Base-by-base conservation (phyloP, 2,329 filamentous ascomycete genomes). In the Zasmidium cellare region DNA sequence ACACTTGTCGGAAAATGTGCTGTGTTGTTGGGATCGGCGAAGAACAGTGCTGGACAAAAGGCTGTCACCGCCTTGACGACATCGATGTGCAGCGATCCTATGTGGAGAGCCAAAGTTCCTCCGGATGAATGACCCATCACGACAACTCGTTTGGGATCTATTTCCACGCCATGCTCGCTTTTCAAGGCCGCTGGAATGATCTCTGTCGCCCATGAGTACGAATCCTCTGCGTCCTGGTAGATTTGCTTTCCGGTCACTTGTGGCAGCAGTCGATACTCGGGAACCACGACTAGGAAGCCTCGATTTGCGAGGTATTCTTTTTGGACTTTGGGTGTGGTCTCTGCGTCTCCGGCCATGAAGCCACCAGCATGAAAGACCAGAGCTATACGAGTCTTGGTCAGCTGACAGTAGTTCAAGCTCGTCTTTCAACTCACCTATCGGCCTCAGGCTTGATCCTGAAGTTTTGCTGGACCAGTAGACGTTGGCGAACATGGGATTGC, bases 71-170 rank as follows among this genome's bases (percentile, higher is more conserved):
- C n/a, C n/a, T n/a, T n/a, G n/a, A n/a, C n/a, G n/a, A n/a, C n/a
- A n/a, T n/a, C n/a, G n/a, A n/a, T n/a, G n/a, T n/a, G n/a, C n/a
- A n/a, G n/a, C n/a, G n/a, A n/a, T n/a, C n/a, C n/a, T n/a, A 31
- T 31, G 28, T 7, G 63, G 2, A 76, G 63, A 1, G 75, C 71
- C 0, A 76, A 53, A 0, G 69, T 71, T 1, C 74, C 75, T 0
- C 75, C 75, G 1, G 73, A 72, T 0, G 71, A 75, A 1, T 74
- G 76, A 9, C 75, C 75, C 54, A 74, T 72, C 0, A 70, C 70
- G 44, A 75, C 71, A 2, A 76, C 65, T 11, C 70, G 66, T 6
- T 71, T 63, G 1, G 61, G 47, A 41, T 76, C 71, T 3, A 76
- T 52, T 9, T 60, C 59, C 6, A 65, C 35, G 25, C 44, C 51